These are phyloP conservation scores for Osmanthus fragrans DNA, from an alignment of 257 asterid genomes.

Conservation along the genomic window DNA sequence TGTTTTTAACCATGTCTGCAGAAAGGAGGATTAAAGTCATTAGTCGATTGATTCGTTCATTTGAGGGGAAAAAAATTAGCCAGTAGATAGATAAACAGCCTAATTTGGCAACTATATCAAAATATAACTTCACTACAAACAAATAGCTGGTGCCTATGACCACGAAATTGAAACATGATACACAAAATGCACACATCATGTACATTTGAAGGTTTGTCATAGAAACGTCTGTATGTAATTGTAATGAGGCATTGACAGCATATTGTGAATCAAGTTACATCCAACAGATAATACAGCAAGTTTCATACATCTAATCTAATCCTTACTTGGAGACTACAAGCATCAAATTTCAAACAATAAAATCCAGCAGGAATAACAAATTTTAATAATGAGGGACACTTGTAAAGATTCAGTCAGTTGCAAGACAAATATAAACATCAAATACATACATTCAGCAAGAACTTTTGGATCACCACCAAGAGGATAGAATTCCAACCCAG, in stretches of 20 bases:
- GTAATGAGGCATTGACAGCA: slow-evolving; percentile 17
- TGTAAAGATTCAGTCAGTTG: slow-evolving; percentile 19
- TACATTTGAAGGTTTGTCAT: neutral
- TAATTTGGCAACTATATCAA: slow-evolving; percentile 4
- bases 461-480: slow-evolving; percentile 97
- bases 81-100: neutral
- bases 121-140: neutral
- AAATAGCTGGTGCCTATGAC: slow-evolving; percentile 6
- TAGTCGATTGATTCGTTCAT: neutral
- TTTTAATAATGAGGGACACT: slow-evolving; percentile 16
- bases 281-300: neutral
- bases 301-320: neutral
- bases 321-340: slow-evolving; percentile 8
- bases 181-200: neutral
- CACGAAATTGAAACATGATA: slow-evolving; percentile 10
- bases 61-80: neutral
- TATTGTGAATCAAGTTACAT: neutral
- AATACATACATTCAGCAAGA: slow-evolving; percentile 89
- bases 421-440: slow-evolving; percentile 16
- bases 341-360: slow-evolving; percentile 18
- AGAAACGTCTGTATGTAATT: neutral
- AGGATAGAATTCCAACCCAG: slow-evolving; percentile 97
- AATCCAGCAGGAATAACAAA: slow-evolving; percentile 15
- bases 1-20: slow-evolving; percentile 97
- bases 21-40: slow-evolving; percentile 20